phyloP scores from a whole-genome alignment of 2,329 filamentous ascomycete genomes.

The Diplodia corticola region DNA sequence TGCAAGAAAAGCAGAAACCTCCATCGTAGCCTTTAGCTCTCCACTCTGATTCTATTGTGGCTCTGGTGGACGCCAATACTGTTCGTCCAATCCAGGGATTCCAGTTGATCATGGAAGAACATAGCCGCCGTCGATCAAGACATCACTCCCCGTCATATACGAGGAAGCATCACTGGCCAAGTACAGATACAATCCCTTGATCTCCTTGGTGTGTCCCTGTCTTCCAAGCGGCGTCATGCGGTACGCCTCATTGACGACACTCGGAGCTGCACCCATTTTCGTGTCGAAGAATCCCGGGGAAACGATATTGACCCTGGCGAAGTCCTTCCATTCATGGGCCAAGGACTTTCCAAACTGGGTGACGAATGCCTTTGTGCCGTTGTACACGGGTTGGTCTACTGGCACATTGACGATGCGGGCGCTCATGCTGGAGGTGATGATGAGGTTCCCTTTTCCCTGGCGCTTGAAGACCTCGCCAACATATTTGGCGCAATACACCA shows the following conservation, averaged over 20 bases:
- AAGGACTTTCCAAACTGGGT: constrained; percentile 62
- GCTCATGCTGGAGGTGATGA: constrained; percentile 69
- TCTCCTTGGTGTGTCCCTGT: constrained; percentile 69
- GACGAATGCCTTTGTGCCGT: constrained; percentile 60
- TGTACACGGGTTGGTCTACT: constrained; percentile 56
- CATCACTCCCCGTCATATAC: constrained; percentile 74
- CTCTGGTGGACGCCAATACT: no score
- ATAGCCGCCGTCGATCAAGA: constrained; percentile 76
- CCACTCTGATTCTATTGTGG: no score
- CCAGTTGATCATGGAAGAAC: background rate
- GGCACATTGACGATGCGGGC: constrained; percentile 80
- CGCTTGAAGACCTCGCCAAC: constrained; percentile 45
- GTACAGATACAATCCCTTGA: constrained; percentile 80
- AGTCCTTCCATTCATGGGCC: constrained; percentile 67
- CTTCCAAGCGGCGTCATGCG: constrained; percentile 76
- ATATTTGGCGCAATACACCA: constrained; percentile 46
- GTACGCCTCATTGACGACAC: constrained; percentile 67
- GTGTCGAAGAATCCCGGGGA: constrained; percentile 68
- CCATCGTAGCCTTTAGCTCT: no score
- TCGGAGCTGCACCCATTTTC: constrained; percentile 63
- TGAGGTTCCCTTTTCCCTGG: constrained; percentile 56
- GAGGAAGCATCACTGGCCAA: constrained; percentile 76
- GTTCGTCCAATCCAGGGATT: no score
- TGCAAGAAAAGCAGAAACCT: no score
- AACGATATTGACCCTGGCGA: constrained; percentile 65